Evolutionary conservation across 441 rosid genomes (phyloP).

Genomic region (Gossypium trilobum): DNA sequence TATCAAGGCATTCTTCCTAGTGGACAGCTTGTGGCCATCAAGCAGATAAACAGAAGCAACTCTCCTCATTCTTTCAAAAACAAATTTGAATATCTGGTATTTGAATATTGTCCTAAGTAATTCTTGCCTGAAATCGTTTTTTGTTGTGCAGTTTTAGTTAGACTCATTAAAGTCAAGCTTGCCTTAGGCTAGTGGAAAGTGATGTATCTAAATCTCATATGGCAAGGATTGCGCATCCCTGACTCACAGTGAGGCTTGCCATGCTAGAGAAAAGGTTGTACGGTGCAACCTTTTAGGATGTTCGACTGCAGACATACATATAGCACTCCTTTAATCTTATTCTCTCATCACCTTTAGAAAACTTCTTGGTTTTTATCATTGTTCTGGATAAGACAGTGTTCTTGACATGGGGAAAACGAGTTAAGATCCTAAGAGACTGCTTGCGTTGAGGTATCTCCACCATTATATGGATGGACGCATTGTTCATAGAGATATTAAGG

Average conservation of each 20-base stretch:
- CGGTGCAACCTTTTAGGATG: not conserved
- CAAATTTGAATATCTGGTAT: conserved; percentile 54
- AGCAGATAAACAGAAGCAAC: conserved; percentile 40
- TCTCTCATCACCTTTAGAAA: not conserved
- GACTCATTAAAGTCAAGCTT: not conserved
- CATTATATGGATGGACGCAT: conserved; percentile 52
- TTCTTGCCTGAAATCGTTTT: not conserved
- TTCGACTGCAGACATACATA: no score
- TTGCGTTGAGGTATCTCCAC: conserved; percentile 50
- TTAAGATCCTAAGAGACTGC: conserved; percentile 45
- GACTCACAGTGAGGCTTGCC: not conserved
- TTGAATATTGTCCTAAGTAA: conserved; percentile 49
- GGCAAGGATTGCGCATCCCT: not conserved
- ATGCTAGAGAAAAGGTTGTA: not conserved
- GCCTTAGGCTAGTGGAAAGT: not conserved
- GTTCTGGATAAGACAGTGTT: conserved; percentile 33
- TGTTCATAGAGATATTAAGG: conserved; percentile 62
- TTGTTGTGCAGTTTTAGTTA: not conserved
- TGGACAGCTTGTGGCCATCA: conserved; percentile 53
- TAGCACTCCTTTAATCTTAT: not conserved
- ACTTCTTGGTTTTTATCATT: not conserved
- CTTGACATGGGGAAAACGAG: conserved; percentile 50
- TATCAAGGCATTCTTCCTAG: conserved; percentile 55
- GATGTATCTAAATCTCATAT: not conserved
- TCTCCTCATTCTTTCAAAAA: conserved; percentile 37